These are phyloP conservation scores for Retiboletus flavoniger DNA, from an alignment of 1,284 basidiomycete genomes.

Conservation along the genomic window DNA sequence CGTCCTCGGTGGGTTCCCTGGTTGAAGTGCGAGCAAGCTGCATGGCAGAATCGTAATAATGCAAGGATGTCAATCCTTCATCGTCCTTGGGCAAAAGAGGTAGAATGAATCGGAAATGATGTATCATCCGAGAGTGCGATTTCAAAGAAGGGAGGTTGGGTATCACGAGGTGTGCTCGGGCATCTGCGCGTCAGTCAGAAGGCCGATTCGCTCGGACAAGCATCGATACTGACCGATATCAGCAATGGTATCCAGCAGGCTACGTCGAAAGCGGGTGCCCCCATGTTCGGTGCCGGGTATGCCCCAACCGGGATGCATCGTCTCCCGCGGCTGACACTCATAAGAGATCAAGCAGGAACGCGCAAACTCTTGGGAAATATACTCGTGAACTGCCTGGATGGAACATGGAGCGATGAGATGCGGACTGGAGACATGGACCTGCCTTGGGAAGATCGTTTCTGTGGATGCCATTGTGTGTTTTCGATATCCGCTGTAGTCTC, in stretches of 20 bases:
- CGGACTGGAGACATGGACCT: slow-evolving; percentile 25
- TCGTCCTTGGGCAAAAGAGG: slow-evolving; percentile 64
- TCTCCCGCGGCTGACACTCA: slow-evolving; percentile 72
- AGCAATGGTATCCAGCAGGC: slow-evolving; percentile 63
- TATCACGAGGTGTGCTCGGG: slow-evolving; percentile 62
- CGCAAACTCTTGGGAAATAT: slow-evolving; percentile 76
- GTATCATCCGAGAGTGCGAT: slow-evolving; percentile 66
- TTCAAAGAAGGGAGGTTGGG: slow-evolving; percentile 60
- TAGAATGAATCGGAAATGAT: slow-evolving; percentile 69
- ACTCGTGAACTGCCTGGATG: slow-evolving; percentile 64
- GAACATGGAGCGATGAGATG: slow-evolving; percentile 3
- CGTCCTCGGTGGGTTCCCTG: slow-evolving; percentile 64
- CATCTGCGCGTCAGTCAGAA: slow-evolving; percentile 42
- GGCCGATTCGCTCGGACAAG: background rate
- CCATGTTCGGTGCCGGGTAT: slow-evolving; percentile 62
- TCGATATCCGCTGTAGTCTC: slow-evolving; percentile 69
- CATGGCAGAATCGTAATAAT: slow-evolving; percentile 75
- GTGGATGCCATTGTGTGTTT: slow-evolving; percentile 60
- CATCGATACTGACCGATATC: slow-evolving; percentile 53
- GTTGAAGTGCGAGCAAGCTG: slow-evolving; percentile 70
- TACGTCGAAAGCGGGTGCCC: slow-evolving; percentile 60
- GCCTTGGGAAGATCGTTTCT: slow-evolving; percentile 74
- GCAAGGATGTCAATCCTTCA: slow-evolving; percentile 59
- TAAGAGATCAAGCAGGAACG: slow-evolving; percentile 75
- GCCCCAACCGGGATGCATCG: slow-evolving; percentile 79